Conservation (phyloP, 306 rosid species). For the peach (Prunus persica) region Prunus_persica_NCBIv2 NC_034010.1:19062001-19062500, state of each 20-base stretch:
- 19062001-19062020: constrained; percentile 67
- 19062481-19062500: constrained; percentile 82
- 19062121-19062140: not conserved
- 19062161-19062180: not conserved
- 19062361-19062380: not conserved
- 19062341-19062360: constrained; percentile 80
- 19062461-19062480: constrained; percentile 68
- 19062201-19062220: not conserved
- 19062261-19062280: constrained; percentile 28
- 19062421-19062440: not conserved
- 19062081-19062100: constrained; percentile 60
- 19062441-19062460: constrained; percentile 10
- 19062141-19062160: not conserved
- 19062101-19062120: not conserved
- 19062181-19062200: not conserved
- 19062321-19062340: constrained; percentile 51
- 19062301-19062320: constrained; percentile 76
- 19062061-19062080: constrained; percentile 77
- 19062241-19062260: constrained; percentile 12
- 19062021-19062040: constrained; percentile 76
- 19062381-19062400: constrained; percentile 6
- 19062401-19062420: not conserved
- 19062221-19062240: not conserved
- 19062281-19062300: constrained; percentile 91
- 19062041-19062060: constrained; percentile 97